Evolutionary conservation across 2,329 filamentous ascomycete species (phyloP).

Genomic region (Biscogniauxia mediterranea): DNA sequence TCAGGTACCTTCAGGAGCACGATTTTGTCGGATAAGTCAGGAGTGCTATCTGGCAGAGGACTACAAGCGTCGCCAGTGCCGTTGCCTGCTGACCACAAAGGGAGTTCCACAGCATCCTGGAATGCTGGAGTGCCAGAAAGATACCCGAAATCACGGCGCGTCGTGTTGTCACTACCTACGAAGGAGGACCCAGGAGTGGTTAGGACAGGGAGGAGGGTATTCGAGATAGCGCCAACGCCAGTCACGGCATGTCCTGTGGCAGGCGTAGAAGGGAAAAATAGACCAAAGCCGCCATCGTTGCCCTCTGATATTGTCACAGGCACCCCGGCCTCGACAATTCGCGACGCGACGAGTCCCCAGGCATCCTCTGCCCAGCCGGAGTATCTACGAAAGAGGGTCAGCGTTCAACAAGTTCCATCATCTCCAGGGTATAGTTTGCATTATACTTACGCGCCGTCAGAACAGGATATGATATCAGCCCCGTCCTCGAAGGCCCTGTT

Average conservation of each 20-base stretch:
- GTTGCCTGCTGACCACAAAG: not conserved
- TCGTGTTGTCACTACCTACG: not conserved
- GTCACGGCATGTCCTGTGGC: constrained; percentile 2
- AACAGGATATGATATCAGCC: constrained; percentile 33
- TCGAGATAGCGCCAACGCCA: not conserved
- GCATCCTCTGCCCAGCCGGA: constrained; percentile 32
- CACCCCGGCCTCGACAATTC: constrained; percentile 41
- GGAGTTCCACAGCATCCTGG: not conserved
- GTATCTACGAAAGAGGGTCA: not conserved
- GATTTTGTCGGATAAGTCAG: constrained; percentile 39
- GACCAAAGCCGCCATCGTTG: not conserved
- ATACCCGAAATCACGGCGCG: not conserved
- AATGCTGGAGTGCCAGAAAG: not conserved
- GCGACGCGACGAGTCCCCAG: constrained; percentile 36
- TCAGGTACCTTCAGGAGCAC: constrained; percentile 35
- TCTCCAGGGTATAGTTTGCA: not conserved
- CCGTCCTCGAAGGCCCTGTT: constrained; percentile 31
- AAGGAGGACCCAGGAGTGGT: not conserved
- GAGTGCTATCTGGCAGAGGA: constrained; percentile 36
- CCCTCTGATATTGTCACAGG: constrained; percentile 34
- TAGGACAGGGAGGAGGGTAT: not conserved
- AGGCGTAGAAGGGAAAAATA: not conserved
- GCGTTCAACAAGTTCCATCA: not conserved
- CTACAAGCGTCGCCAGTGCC: constrained; percentile 34
- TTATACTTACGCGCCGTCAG: constrained; percentile 22